These are phyloP conservation scores for Eucommia ulmoides DNA, from an alignment of 257 asterid genomes.

Conservation along the genomic window DNA sequence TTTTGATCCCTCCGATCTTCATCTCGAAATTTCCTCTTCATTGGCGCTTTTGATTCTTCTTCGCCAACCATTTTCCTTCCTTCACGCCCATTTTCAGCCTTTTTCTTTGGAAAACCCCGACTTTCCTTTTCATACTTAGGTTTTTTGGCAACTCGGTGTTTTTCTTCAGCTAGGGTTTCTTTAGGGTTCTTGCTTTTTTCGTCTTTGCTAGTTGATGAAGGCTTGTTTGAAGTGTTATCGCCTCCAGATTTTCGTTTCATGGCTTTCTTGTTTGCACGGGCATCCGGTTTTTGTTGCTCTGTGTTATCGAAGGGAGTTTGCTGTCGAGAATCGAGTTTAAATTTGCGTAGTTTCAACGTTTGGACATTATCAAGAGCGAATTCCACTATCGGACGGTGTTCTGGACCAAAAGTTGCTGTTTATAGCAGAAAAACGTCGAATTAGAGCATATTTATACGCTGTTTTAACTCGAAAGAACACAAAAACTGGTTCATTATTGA, in stretches of 20 bases:
- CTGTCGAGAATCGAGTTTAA: conserved; percentile 48
- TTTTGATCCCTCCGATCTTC: conserved; percentile 19
- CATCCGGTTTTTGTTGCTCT: conserved; percentile 11
- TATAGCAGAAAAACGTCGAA: conserved; percentile 6
- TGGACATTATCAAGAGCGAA: conserved; percentile 88
- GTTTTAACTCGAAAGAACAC: no score
- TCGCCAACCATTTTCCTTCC: conserved; percentile 9
- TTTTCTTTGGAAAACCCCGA: conserved; percentile 13
- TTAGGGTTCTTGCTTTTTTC: conserved; percentile 16
- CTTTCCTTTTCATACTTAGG: conserved; percentile 7
- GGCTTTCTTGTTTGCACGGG: conserved; percentile 14
- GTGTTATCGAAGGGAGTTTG: conserved; percentile 21
- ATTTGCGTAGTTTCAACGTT: conserved; percentile 58
- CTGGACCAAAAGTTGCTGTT: conserved; percentile 70
- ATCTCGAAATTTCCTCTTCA: conserved; percentile 15
- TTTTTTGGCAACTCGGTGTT: conserved; percentile 18
- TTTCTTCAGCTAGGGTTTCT: conserved; percentile 12
- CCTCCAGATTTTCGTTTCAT: conserved; percentile 46
- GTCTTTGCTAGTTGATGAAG: conserved; percentile 14
- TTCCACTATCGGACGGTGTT: conserved; percentile 96
- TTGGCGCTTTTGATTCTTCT: conserved; percentile 19
- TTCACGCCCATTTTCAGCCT: conserved; percentile 13
- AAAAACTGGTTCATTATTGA: no score
- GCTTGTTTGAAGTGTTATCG: conserved; percentile 17
- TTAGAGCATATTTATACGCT: not conserved